Base-by-base conservation (phyloP, 2,329 filamentous ascomycete genomes). In the Eutypella sp. region DNA sequence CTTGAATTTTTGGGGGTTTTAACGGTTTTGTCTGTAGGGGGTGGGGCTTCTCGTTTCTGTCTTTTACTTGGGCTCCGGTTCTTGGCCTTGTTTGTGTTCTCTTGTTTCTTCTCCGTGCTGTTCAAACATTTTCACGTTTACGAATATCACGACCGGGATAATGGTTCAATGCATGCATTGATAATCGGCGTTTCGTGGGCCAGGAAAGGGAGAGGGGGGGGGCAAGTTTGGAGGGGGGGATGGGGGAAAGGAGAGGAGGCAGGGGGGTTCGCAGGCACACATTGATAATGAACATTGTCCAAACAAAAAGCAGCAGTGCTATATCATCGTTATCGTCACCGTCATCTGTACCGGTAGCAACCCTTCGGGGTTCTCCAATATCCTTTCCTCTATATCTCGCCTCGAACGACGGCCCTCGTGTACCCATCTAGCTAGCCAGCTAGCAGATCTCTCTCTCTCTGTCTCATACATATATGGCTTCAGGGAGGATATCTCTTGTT, bases 101-200 rank as follows among this genome's bases (percentile, higher is more conserved):
- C 50, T 55, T 53, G 38, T 48, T 52, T 52, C 38, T 43, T 53
- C 54, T 54, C 18, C 39, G 40, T 45, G 42, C 44, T 47, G 51
- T 52, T 46, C 46, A 45, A 44, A 50, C 13, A 48, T 45, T 44
- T 65, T 67, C 57, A 73, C 62, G 69, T 72, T 72, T 60, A 73
- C 47, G 61, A 64, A 47, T 70, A 66, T 67, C 56, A 71, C 62
- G 68, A 68, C 60, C 62, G 56, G 64, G 63, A 67, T 58, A 69
- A 69, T 62, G 63, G 67, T 51, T 59, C 53, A 56, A 58, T 70
- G 68, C 68, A 70, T 71, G 60, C 62, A 62, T 63, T 63, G 69
- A 70, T 67, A 68, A 71, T 72, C 29, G 49, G 56, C 52, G 53
- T 57, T 56, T n/a, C n/a, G n/a, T n/a, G n/a, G n/a, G n/a, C 48